Conservation (phyloP, 108 stramenopile genomes). For the Mediolabrus comicus region DNA sequence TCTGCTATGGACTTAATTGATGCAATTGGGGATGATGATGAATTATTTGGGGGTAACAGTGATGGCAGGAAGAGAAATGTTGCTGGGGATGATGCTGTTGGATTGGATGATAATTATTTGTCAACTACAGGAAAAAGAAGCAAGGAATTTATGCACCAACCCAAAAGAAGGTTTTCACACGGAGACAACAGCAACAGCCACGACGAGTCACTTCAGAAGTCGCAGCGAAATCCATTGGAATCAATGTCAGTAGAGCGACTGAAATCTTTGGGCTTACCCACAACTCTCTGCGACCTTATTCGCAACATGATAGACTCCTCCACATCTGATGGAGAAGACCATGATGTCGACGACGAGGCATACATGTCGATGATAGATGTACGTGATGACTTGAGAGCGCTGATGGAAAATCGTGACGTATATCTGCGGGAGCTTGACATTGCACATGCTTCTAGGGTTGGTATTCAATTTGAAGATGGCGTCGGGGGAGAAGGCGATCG, state of each 20-base stretch:
- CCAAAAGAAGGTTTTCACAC: no score
- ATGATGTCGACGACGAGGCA: neutral
- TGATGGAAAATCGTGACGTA: neutral
- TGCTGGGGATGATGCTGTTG: no score
- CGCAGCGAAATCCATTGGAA: no score
- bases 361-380: neutral
- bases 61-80: no score
- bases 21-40: neutral
- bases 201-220: no score
- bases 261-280: slow-evolving; percentile 4
- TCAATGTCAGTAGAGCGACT: neutral
- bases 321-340: neutral
- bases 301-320: neutral
- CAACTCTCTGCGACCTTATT: slow-evolving; percentile 1
- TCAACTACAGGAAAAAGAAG: no score
- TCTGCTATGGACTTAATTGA: neutral
- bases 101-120: no score
- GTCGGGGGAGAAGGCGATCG: neutral
- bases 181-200: no score
- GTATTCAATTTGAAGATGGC: neutral
- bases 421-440: slow-evolving; percentile 1
- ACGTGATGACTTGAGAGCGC: neutral
- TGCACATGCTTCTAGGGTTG: neutral
- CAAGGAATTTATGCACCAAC: no score
- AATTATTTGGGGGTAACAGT: neutral